Base-by-base conservation (phyloP, 768 basidiomycete species). In the Pisolithus sp. region DNA sequence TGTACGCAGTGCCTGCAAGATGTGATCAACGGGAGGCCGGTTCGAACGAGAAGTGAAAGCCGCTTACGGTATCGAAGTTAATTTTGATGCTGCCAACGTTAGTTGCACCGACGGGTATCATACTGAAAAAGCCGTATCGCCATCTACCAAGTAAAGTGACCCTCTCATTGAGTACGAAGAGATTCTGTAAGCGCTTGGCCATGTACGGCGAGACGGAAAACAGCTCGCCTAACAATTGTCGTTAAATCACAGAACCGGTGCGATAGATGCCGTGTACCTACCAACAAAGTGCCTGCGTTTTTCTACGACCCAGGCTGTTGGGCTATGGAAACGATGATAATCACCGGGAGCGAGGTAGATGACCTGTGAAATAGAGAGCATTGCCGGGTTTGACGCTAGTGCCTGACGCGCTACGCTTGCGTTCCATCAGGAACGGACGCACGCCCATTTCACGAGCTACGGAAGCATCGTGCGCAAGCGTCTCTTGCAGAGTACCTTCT, bases 291-390 rank as follows among this genome's bases (percentile, higher is more conserved):
- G 96, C 38, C 96, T 71, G 54, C 96, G 73, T 63, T 89, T 88
- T 74, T 99, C 94, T 17, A 97, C 95, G 5, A 99, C 93, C 96
- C 96, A 98, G 7, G 89, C 83, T 0, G 93, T 85, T 1, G 96
- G 95, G 47, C 84, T 87, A 68, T 99, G 96, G 79, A 96, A 99
- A 15, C 95, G 82, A 63, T 99, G 95, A 68, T 98, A 98, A 65
- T 99, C 96, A 1, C 96, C 95, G 1, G 96, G 96, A 0, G 95
- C 96, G 50, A 99, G 87, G 72, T 98, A 99, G 53, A 99, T 87
- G 59, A 99, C 96, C 21, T n/a, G 87, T 73, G 68, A 97, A 99
- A 71, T 83, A 96, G 21, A 98, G 81, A 17, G 83, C 77, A 63
- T 97, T 86, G 13, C 90, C 92, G 3, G 85, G 79, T 56, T 81